Percentiles rank a stretch among this genome's conserved stretches.
phyloP scores from a whole-genome alignment of 768 basidiomycete genomes.

The Mrakia blollopis region DNA sequence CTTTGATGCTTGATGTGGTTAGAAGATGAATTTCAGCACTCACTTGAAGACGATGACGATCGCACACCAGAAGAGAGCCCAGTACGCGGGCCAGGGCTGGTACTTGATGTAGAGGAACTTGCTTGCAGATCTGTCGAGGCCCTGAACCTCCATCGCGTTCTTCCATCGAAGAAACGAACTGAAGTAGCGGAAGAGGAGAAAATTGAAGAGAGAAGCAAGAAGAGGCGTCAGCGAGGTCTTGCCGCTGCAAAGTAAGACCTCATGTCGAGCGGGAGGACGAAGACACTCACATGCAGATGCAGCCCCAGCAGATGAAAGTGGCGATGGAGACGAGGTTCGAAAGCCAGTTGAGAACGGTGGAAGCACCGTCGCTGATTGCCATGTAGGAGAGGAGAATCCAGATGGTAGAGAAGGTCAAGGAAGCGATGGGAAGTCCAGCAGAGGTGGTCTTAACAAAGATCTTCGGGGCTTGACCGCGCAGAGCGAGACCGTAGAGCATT shows the following conservation, averaged over 20 bases:
- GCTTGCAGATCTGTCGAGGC: slow-evolving; percentile 9
- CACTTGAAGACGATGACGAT: slow-evolving; percentile 38
- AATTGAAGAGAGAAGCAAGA: too few relatives aligned
- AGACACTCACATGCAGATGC: slow-evolving; percentile 19
- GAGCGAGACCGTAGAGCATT: slow-evolving; percentile 46
- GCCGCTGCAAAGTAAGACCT: too few relatives aligned
- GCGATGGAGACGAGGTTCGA: slow-evolving; percentile 53
- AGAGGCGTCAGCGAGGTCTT: neutral
- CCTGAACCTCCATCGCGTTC: slow-evolving; percentile 24
- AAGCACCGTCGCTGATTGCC: slow-evolving; percentile 38
- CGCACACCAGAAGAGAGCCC: slow-evolving; percentile 35
- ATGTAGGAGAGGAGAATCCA: slow-evolving; percentile 35
- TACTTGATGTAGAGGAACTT: slow-evolving; percentile 24
- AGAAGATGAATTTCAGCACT: neutral
- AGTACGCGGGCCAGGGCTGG: slow-evolving; percentile 36
- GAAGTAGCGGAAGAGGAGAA: too few relatives aligned
- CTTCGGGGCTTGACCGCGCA: slow-evolving; percentile 48
- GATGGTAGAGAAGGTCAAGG: slow-evolving; percentile 40
- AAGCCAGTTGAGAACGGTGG: slow-evolving; percentile 61
- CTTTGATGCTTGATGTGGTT: too few relatives aligned
- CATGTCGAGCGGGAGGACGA: too few relatives aligned
- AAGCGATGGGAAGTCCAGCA: slow-evolving; percentile 51
- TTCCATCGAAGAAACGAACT: neutral
- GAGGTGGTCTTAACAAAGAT: slow-evolving; percentile 50
- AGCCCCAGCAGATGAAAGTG: slow-evolving; percentile 20